A percentile compares a stretch with the other conserved stretches of the same genome.
Evolutionary conservation across 345 rosid species (phyloP).

Genomic region (Punica granatum): DNA sequence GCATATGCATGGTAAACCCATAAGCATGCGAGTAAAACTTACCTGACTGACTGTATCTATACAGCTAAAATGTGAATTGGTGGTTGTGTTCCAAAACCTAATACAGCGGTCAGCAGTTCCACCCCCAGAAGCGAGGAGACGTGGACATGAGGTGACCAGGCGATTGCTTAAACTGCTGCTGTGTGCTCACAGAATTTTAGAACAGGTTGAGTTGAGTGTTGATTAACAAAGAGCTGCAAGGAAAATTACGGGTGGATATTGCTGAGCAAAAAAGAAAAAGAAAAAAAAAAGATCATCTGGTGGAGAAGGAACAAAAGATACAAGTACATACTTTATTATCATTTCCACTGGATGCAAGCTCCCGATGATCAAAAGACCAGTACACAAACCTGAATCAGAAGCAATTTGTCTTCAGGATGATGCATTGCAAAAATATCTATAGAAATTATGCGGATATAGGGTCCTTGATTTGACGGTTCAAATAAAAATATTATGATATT

Average conservation of each 20-base stretch:
- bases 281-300: too few species aligned
- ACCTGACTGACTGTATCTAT: constrained; percentile 99
- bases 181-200: constrained; percentile 88
- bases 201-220: constrained; percentile 86
- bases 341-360: constrained; percentile 97
- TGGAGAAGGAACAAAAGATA: background rate
- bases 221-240: constrained; percentile 91
- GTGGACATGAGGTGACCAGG: constrained; percentile 98
- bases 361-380: constrained; percentile 97
- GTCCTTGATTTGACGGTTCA: too few species aligned
- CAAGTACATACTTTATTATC: constrained; percentile 65
- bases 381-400: constrained; percentile 68
- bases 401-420: background rate
- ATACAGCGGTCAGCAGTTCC: constrained; percentile 97
- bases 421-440: too few species aligned
- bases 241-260: too few species aligned
- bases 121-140: constrained; percentile 98
- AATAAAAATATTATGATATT: background rate
- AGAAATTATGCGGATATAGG: too few species aligned
- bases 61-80: constrained; percentile 83
- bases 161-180: constrained; percentile 99
- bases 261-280: too few species aligned
- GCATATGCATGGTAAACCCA: too few species aligned
- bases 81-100: constrained; percentile 96
- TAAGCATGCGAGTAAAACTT: too few species aligned